Base-by-base conservation (phyloP, 1,139 yeast species). In the Hanseniaspora sp. region DNA sequence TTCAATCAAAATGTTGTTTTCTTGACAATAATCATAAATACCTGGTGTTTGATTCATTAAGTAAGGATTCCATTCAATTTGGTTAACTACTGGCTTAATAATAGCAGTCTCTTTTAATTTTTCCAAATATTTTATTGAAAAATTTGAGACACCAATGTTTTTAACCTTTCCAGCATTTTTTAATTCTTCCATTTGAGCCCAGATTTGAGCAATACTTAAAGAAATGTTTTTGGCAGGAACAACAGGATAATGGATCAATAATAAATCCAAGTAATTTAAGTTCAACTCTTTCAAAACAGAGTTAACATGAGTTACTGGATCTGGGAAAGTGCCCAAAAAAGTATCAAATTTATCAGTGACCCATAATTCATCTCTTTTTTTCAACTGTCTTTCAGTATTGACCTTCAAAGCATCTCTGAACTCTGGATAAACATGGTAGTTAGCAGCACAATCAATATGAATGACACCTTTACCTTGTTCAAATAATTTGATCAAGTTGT, bases 21-120 rank as follows among this genome's bases (percentile, higher is more conserved):
- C 66, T 60, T 75, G 69, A 57, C 77, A 70, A 62, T 70, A 83
- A 28, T 79, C 75, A 52, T 76, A 77, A 59, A 85, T 75, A 1
- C 80, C 85, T 1, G 83, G 82, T 12, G 86, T 74, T 66, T 83
- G 88, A 61, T 82, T 73, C 62, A 80, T 86, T 60, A 83, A 73
- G 64, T 80, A 80, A 1, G 88, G 80, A 64, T 75, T 78, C 67
- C 70, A 81, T 64, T 84, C 90, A 60, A 83, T 79, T 67, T 84
- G 92, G 65, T 82, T 78, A 44, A 81, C 80, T 48, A 72, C 76
- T 1, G 90, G 90, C 58, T 72, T 72, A 58, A 73, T 66, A 58
- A 70, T 71, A 49, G 79, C 75, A 52, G 68, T 60, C 49, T 68
- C 67, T 53, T 74, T 61, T 23, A 81, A 63, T 45, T 66, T 65